A percentile compares a stretch with the other conserved stretches of the same genome.
phyloP scores from a whole-genome alignment of 345 rosid species.

The Eutrema heterophyllum region DNA sequence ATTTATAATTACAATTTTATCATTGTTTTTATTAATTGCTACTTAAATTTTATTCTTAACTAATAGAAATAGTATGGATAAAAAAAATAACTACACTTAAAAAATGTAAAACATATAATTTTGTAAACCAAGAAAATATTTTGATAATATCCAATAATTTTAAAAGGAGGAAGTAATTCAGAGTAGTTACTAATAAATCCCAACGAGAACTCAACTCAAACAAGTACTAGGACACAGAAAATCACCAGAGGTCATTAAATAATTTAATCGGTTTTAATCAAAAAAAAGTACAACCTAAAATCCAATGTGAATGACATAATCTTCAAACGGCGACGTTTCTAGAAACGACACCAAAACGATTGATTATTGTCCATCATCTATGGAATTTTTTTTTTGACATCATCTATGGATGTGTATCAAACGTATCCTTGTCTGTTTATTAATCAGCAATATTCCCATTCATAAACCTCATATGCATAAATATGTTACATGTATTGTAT shows the following conservation, averaged over 20 bases:
- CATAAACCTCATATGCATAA: neutral
- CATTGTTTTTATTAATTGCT: too few relatives aligned
- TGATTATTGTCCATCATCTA: slow-evolving; percentile 3
- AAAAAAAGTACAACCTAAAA: slow-evolving; percentile 8
- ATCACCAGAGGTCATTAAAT: slow-evolving; percentile 17
- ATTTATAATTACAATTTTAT: too few relatives aligned
- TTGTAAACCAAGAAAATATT: too few relatives aligned
- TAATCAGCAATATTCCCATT: neutral
- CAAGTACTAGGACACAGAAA: slow-evolving; percentile 26
- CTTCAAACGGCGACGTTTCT: slow-evolving; percentile 19
- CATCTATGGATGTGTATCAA: neutral
- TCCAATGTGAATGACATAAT: slow-evolving; percentile 19
- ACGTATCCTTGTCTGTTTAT: slow-evolving; percentile 19
- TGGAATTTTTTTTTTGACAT: neutral
- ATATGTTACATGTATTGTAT: too few relatives aligned
- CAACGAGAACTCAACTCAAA: slow-evolving; percentile 1
- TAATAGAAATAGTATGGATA: too few relatives aligned
- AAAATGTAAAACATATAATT: too few relatives aligned
- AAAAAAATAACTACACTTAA: too few relatives aligned
- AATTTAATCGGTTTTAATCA: neutral
- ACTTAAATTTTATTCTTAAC: too few relatives aligned
- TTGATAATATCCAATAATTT: too few relatives aligned
- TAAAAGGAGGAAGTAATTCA: neutral
- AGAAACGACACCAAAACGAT: slow-evolving; percentile 15
- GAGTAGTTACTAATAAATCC: neutral